Base-by-base conservation (phyloP, 1,139 yeast genomes). In the Protomyces inundatus region DNA sequence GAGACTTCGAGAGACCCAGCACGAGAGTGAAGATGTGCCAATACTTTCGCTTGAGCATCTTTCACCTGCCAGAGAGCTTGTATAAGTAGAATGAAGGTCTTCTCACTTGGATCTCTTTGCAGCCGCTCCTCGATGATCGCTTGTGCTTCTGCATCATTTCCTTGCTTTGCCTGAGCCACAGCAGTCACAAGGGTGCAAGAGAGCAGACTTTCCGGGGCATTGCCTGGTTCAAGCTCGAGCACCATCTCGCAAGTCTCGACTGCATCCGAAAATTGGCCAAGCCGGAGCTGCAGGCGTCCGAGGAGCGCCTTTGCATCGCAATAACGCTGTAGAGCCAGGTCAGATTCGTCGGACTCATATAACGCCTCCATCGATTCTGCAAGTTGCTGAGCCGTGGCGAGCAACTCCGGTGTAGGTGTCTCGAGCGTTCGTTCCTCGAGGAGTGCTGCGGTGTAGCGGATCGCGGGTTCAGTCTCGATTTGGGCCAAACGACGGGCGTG, bases 241-340 rank as follows among this genome's bases (percentile, higher is more conserved):
- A 86, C 83, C 67, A 81, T 76, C 63, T 82, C 80, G 0, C 93
- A 85, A 62, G 80, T 77, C 65, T 84, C 90, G 54, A 87, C 74
- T 0, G 96, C 89, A 6, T 72, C 71, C 0, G 77, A 82, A 70
- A 80, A 89, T 2, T 84, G 73, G 1, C 79, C 79, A 9, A 76
- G 69, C 0, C 93, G 96, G 36, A 91, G 76, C 55, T 82, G 78
- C 9, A 88, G 76, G 70, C 98, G 80, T 0, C 96, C 86, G 52
- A 84, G 72, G 70, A 87, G 91, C 0, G 89, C 77, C 70, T 86
- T 86, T 3, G 87, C 83, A 52, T 77, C 75, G 36, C 62, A 58
- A 34, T 58, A 58, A 4, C 42, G 51, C 12, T 45, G 32, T 32
- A 58, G 42, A 42, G 54, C 54, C 23, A 7, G 32, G 12, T 45